Percentiles rank a stretch among this genome's conserved stretches.
phyloP scores from a whole-genome alignment of 495 filamentous ascomycete genomes.

The Achaetomiella virescens region DNA sequence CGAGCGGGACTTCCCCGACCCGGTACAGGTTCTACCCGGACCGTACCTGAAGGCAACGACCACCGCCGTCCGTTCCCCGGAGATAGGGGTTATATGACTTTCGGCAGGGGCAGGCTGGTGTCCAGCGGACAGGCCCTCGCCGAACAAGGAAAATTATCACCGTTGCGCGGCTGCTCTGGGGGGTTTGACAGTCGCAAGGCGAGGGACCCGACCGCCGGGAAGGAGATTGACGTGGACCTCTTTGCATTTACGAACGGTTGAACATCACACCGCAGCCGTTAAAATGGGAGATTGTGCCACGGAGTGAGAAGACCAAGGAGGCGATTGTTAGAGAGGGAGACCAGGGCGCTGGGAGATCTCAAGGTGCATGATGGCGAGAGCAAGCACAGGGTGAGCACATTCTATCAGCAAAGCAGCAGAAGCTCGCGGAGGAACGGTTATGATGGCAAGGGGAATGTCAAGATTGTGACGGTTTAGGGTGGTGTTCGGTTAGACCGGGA shows the following conservation, averaged over 20 bases:
- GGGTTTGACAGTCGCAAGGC: slow-evolving; percentile 48
- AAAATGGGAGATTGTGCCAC: slow-evolving; percentile 42
- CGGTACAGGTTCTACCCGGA: slow-evolving; percentile 52
- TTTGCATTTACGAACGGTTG: slow-evolving; percentile 48
- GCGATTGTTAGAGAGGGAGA: slow-evolving; percentile 51
- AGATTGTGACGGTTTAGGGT: slow-evolving; percentile 23
- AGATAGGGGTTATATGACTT: slow-evolving; percentile 58
- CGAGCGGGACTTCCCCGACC: slow-evolving; percentile 56
- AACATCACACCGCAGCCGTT: slow-evolving; percentile 53
- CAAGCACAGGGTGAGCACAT: slow-evolving; percentile 51
- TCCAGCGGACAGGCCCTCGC: slow-evolving; percentile 55
- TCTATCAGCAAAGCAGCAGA: slow-evolving; percentile 37
- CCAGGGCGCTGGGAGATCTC: slow-evolving; percentile 48
- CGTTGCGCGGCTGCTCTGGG: slow-evolving; percentile 51
- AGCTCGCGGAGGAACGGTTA: slow-evolving; percentile 25
- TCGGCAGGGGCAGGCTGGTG: slow-evolving; percentile 56
- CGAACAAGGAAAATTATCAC: slow-evolving; percentile 52
- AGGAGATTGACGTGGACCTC: slow-evolving; percentile 48
- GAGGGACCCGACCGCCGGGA: slow-evolving; percentile 38
- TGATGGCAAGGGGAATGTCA: slow-evolving; percentile 27
- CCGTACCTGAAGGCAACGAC: slow-evolving; percentile 43
- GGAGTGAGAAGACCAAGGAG: slow-evolving; percentile 43
- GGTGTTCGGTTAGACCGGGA: too few relatives aligned
- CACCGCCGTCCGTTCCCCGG: slow-evolving; percentile 49
- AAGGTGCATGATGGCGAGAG: slow-evolving; percentile 53